phyloP scores from a whole-genome alignment of 352 stramenopile species.

The Phytophthora idaei region DNA sequence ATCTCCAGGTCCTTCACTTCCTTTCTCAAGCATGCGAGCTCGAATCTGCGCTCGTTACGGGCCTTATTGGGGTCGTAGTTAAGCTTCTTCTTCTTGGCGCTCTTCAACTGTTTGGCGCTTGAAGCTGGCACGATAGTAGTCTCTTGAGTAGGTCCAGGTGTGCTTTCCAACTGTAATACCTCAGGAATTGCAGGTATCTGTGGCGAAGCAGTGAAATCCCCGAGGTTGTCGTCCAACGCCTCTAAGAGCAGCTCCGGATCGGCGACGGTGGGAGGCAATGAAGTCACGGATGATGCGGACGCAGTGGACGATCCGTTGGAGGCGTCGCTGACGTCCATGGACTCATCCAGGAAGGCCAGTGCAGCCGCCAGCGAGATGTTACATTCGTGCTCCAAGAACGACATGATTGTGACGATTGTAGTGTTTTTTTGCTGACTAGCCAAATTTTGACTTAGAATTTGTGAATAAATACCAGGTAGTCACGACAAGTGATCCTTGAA shows the following conservation, averaged over 20 bases:
- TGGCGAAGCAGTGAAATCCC: background rate
- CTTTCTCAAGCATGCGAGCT: slow-evolving; percentile 40
- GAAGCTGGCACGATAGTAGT: background rate
- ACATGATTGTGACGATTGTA: slow-evolving; percentile 2
- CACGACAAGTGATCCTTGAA: too few species aligned
- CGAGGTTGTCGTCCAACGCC: slow-evolving; percentile 13
- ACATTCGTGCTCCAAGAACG: slow-evolving; percentile 26
- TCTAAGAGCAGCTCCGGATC: slow-evolving; percentile 21
- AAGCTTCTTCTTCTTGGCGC: slow-evolving; percentile 26
- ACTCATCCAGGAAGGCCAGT: slow-evolving; percentile 36
- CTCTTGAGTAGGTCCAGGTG: background rate
- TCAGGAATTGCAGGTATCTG: background rate
- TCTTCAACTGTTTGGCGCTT: slow-evolving; percentile 9
- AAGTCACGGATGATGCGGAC: background rate
- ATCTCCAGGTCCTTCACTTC: slow-evolving; percentile 39
- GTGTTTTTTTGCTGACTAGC: background rate
- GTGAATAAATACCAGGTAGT: too few species aligned
- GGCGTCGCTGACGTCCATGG: slow-evolving; percentile 1
- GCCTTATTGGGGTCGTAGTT: slow-evolving; percentile 45
- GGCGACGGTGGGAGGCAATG: background rate
- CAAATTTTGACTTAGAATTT: too few species aligned
- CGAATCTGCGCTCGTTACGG: slow-evolving; percentile 39
- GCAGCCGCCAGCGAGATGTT: slow-evolving; percentile 24
- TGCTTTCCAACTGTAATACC: slow-evolving; percentile 16
- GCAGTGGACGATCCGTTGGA: background rate